Base-by-base conservation (phyloP, 1,284 basidiomycete species). In the Farysia itapuensis region DNA sequence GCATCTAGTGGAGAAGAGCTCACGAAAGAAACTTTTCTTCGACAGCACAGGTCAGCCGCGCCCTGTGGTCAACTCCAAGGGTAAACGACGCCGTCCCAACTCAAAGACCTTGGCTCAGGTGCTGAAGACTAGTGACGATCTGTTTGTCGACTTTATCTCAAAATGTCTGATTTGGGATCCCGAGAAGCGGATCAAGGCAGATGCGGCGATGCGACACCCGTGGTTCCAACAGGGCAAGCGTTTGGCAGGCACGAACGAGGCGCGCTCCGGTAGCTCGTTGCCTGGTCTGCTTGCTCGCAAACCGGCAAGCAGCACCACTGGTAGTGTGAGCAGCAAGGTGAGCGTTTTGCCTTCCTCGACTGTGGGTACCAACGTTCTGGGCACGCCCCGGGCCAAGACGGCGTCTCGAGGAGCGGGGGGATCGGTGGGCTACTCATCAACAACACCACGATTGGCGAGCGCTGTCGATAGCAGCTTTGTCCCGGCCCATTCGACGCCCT, bases 91-190 rank as follows among this genome's bases (percentile, higher is more conserved):
- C 43, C 83, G 92, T 59, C 91, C 95, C 14, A 89, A 87, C 16
- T 86, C 90, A 33, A 97, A 95, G 79, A 87, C 89, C 1, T 82
- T 98, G 28, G 83, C 86, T 5, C 86, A 90, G 74, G 91, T 93
- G 35, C 82, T 98, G 35, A 87, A 90, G 52, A 88, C 86, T 66
- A 88, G 88, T 50, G 90, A 94, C 68, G 89, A 92, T 48, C 35
- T 79, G 6, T 81, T 81, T 63, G 69, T 81, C 44, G 82, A 83
- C 68, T 83, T 99, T 74, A 89, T 98, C 59, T 82, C 88, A 3
- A 96, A 94, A 77, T 99, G 95, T 78, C 82, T 99, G 19, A 84
- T 89, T 13, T 99, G 94, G 95, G 95, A 99, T 79, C 95, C 95
- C 1, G 94, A 98, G 72, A 84, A 90, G 47, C 84, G 95, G 29